A percentile compares a stretch with the other conserved stretches of the same genome.
Evolutionary conservation across 2,329 filamentous ascomycete genomes (phyloP).

Genomic region (Pseudocercospora ulei): DNA sequence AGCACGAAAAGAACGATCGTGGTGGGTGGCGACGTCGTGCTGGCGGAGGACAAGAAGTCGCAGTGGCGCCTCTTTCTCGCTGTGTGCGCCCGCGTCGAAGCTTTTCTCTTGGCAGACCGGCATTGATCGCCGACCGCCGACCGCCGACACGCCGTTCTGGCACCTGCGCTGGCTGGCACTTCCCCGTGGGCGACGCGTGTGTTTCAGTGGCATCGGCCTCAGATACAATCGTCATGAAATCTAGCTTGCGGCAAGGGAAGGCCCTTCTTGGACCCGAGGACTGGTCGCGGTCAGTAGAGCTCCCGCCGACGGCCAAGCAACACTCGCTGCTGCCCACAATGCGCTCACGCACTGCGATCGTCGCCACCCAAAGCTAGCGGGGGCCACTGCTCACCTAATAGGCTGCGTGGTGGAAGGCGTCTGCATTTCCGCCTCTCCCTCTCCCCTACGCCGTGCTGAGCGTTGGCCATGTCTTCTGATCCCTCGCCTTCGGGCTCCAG

Average conservation of each 20-base stretch:
- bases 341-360: no score
- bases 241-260: neutral
- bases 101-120: constrained; percentile 10
- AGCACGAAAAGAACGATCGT: constrained; percentile 12
- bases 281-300: neutral
- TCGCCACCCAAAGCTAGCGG: no score
- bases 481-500: constrained; percentile 4
- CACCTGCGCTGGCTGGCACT: neutral
- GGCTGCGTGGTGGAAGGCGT: no score
- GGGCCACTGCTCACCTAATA: no score
- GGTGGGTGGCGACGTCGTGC: constrained; percentile 11
- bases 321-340: no score
- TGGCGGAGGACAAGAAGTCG: constrained; percentile 8
- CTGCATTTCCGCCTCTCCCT: no score
- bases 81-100: constrained; percentile 9
- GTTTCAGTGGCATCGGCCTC: neutral
- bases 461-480: constrained; percentile 2
- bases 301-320: no score
- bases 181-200: neutral
- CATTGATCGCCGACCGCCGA: no score
- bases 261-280: neutral
- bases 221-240: neutral
- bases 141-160: constrained; percentile 1
- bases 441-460: neutral
- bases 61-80: constrained; percentile 2